A percentile compares a stretch with the other conserved stretches of the same genome.
These are phyloP conservation scores for Tylopilus plumbeoviolaceoides DNA, from an alignment of 768 basidiomycete genomes.

Conservation along the genomic window DNA sequence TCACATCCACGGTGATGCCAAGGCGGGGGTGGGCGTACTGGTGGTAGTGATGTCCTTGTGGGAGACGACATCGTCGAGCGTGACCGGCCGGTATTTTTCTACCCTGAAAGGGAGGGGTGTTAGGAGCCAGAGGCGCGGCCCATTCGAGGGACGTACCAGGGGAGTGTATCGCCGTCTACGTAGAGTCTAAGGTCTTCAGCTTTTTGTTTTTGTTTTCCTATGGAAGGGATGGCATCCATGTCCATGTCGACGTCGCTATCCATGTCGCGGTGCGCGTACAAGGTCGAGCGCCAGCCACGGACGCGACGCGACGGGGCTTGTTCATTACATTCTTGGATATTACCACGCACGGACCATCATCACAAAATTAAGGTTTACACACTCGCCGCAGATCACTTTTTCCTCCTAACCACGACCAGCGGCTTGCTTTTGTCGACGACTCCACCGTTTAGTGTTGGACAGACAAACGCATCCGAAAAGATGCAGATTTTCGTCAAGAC, in stretches of 20 bases:
- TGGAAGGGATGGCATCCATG: constrained; percentile 32
- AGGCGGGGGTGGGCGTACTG: constrained; percentile 46
- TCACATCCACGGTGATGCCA: neutral
- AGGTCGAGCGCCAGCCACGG: too few species aligned
- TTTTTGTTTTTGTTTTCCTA: constrained; percentile 69
- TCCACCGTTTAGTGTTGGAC: constrained; percentile 88
- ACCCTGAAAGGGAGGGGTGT: constrained; percentile 56
- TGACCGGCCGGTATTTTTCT: constrained; percentile 93
- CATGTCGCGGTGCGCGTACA: constrained; percentile 37
- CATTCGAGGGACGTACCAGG: constrained; percentile 57
- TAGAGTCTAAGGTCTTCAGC: constrained; percentile 43
- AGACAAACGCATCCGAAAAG: constrained; percentile 71
- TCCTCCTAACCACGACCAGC: constrained; percentile 23
- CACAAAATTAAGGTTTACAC: constrained; percentile 32
- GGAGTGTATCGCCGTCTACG: constrained; percentile 63
- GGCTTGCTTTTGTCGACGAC: constrained; percentile 86
- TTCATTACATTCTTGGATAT: neutral
- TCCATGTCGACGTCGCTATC: constrained; percentile 54
- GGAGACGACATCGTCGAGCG: constrained; percentile 91
- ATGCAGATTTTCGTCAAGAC: constrained; percentile 99
- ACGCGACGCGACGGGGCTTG: neutral
- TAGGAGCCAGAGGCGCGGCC: neutral
- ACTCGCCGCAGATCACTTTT: constrained; percentile 12
- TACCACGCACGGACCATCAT: constrained; percentile 44
- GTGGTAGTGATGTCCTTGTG: constrained; percentile 94